Evolutionary conservation across 1,284 basidiomycete genomes (phyloP), one percentile per base, ranked within the genome.

Genomic region (Filobasidium uniguttulatum): DNA sequence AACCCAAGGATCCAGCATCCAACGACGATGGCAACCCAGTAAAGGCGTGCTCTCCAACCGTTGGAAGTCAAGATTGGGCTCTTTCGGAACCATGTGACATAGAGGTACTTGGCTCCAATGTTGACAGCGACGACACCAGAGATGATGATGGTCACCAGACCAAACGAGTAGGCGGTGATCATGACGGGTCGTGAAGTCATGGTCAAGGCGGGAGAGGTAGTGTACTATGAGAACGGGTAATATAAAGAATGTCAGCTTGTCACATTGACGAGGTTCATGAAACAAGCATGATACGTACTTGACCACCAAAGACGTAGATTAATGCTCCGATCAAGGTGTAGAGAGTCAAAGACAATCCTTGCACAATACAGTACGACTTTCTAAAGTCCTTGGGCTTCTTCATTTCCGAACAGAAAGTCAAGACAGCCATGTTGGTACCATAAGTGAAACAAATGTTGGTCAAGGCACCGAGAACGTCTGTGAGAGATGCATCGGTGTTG

Each of bases 341-440:
- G 20, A 60, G 49, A 38, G 55, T 31, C 31, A 57, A 54, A 17
- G 56, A 58, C 12, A 57, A 40, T 25, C 56, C 54, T 52, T 67
- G 65, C 30, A 59, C 59, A 20, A 67, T 52, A 44, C 56, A 55
- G 49, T 65, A 62, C 10, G 63, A 63, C 53, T 67, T 67, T 51
- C 62, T 63, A 54, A 62, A 67, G 47, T 67, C 63, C 31, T 62
- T 57, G 25, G 65, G 65, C 30, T 59, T 58, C 40, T 49, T 49
- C 64, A 65, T 67, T 58, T 67, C 65, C 17, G 60, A 60, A 50
- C 59, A 60, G 55, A 65, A 64, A 12, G 60, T 59, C 54, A 65
- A 62, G 37, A 61, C 59, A 26, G 61, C 64, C 57, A 62, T 60
- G 53, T 63, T 62, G 40, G 63, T 63, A 15, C 63, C 65, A 54